Evolutionary conservation across 345 rosid genomes (phyloP).

Genomic region (Cardamine occulta): DNA sequence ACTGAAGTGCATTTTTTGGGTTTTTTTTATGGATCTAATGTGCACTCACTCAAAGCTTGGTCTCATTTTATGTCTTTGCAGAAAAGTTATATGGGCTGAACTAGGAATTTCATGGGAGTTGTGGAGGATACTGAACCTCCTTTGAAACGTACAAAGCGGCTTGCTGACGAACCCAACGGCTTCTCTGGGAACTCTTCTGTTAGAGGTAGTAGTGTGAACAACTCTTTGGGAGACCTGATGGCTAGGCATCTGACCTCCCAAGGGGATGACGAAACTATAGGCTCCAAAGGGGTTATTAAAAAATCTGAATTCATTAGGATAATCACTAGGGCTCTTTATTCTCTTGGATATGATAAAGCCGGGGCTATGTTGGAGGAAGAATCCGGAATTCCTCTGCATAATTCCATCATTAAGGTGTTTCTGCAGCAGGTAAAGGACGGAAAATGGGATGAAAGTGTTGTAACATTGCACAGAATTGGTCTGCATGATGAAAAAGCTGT

Average conservation of each 20-base stretch:
- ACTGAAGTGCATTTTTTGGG: neutral
- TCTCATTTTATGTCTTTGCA: slow-evolving; percentile 19
- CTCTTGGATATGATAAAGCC: slow-evolving; percentile 69
- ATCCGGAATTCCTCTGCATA: slow-evolving; percentile 62
- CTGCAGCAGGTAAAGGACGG: slow-evolving; percentile 63
- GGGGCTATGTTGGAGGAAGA: slow-evolving; percentile 74
- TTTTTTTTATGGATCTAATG: slow-evolving; percentile 16
- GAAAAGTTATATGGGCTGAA: slow-evolving; percentile 60
- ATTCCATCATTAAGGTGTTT: slow-evolving; percentile 53
- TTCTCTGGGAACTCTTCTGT: slow-evolving; percentile 47
- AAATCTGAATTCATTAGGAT: slow-evolving; percentile 63
- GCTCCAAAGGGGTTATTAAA: slow-evolving; percentile 64
- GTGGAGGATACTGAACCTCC: slow-evolving; percentile 76
- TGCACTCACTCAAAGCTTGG: slow-evolving; percentile 13
- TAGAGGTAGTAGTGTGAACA: slow-evolving; percentile 44
- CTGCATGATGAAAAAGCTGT: slow-evolving; percentile 56
- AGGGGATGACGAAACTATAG: slow-evolving; percentile 59
- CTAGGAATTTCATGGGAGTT: slow-evolving; percentile 72
- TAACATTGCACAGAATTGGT: slow-evolving; percentile 57
- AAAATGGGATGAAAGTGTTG: slow-evolving; percentile 69
- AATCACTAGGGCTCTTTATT: slow-evolving; percentile 65
- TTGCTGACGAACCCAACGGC: slow-evolving; percentile 49
- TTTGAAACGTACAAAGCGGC: slow-evolving; percentile 58
- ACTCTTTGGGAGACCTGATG: slow-evolving; percentile 67
- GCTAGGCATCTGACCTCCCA: slow-evolving; percentile 72